Base-by-base conservation (phyloP, 108 stramenopile genomes). In the Stephanodiscus triporus region DNA sequence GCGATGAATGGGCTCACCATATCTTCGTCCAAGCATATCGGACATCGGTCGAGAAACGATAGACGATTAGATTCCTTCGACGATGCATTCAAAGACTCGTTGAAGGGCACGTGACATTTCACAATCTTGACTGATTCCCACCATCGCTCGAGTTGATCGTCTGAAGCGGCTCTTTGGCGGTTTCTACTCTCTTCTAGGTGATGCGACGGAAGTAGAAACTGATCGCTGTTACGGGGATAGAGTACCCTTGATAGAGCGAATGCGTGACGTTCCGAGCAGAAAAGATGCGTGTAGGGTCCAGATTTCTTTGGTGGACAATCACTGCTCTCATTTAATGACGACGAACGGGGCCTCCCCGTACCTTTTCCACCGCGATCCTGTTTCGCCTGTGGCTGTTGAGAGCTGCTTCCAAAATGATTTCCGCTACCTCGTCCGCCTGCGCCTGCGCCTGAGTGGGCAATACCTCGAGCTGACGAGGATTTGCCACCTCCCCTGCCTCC, bases 21-120 rank as follows among this genome's bases (percentile, higher is more conserved):
- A 45, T 80, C 61, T 51, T 78, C 77, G 57, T 87, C 88, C 63
- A 93, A 71, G 60, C 92, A 93, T 62, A 93, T 93, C 11, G 92
- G 89, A 81, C 92, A 93, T 60, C 80, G 45, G 48, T 78, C 76
- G 13, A 73, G 32, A 20, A 63, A 81, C 16, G 80, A 76, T 26
- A 17, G 23, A 24, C 30, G 23, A 48, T 38, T 34, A n/a, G 23
- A 48, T 37, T 14, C 32, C 8, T 37, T 49, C 42, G 59, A 61
- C 22, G 68, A 70, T 14, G 38, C 66, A 69, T 58, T 40, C 9
- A n/a, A 2, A 40, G 36, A 19, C 14, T 23, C 36, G 34, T 80
- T 36, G 61, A 66, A 63, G n/a, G 61, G 34, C 11, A 68, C 71
- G 26, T 73, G 66, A 58, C 72, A 80, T 17, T 67, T 43, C 22